Base-by-base conservation (phyloP, 768 basidiomycete genomes). In the Sporobolomyces roseus region DNA sequence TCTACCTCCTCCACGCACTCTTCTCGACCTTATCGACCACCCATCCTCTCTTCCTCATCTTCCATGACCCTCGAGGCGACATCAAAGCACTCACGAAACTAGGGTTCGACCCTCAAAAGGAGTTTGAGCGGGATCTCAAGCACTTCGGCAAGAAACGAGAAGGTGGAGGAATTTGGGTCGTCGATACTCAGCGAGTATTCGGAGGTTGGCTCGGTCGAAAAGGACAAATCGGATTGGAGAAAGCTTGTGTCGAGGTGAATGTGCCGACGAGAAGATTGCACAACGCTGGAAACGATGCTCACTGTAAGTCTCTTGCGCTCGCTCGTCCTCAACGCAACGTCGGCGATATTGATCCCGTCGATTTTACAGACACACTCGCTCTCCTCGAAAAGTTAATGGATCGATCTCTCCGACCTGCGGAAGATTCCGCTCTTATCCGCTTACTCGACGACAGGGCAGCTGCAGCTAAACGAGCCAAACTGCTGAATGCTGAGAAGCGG, bases 281-380 rank as follows among this genome's bases (percentile, higher is more conserved):
- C 63, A 72, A 72, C 52, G 71, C 71, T 1, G 71, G 63, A 10
- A 72, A 72, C 60, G 71, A 72, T 19, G 71, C 71, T 4, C 67
- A 62, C 23, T 72, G 62, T 68, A 17, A 46, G 67, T 60, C 8
- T 17, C 8, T 43, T 21, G 25, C 9, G 6, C n/a, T 21, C 25
- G 23, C 27, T 29, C 16, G 1, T 6, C 16, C 0, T 25, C 3
- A 23, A 36, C 17, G 35, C 21, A n/a, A n/a, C n/a, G n/a, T n/a
- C n/a, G n/a, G n/a, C n/a, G n/a, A n/a, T n/a, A n/a, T n/a, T 55
- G 38, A 27, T 27, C 19, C 6, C 23, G 8, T 16, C 25, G 25
- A 4, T 4, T 29, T 9, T 45, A 12, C 58, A 69, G 68, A 69
- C 38, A 70, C 69, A 30, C 69, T 70, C 61, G 35, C 49, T 19